Evolutionary conservation across 495 filamentous ascomycete species (phyloP), one percentile per base, ranked within the genome.

Genomic region (Xylaria grammica): DNA sequence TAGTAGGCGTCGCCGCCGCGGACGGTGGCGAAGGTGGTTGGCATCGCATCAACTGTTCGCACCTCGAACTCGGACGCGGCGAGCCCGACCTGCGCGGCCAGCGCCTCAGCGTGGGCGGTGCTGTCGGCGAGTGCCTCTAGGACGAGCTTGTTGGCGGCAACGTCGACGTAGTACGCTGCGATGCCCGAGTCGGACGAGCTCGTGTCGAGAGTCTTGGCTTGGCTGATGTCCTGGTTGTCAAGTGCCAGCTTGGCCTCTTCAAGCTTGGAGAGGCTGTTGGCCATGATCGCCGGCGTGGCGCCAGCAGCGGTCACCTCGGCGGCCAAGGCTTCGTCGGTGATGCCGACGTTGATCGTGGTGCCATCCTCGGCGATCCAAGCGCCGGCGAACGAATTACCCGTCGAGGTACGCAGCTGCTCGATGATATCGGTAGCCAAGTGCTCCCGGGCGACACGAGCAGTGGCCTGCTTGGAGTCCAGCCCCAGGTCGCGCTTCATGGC

Each of bases 401-500:
- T 60, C 26, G 68, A 59, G 58, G 19, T 65, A 52, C 68, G 68
- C 45, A 70, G 52, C 65, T 65, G 61, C 65, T 70, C 68, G 52
- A 70, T 67, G 62, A 70, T 53, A 32, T 46, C 68, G 46, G 65
- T 8, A 56, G 68, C 68, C 65, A 20, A 54, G 40, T 60, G 19
- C 52, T 71, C 68, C 52, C 68, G 60, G 62, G 65, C 59, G 54
- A 71, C 69, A 63, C 69, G 69, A 57, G 65, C 58, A 60, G 58
- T 64, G 34, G 66, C 69, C 63, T 71, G 62, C 65, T 66, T 56
- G 38, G 66, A 44, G 66, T 71, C 55, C 32, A 71, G 60, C 8
- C 69, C 69, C 62, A 71, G 61, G 63, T 71, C 69, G 55, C 69
- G 69, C 66, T 71, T 71, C 69, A 71, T 71, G 60, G 69, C 69